Base-by-base conservation (phyloP, 1,284 basidiomycete genomes). In the Stereum hirsutum region DNA sequence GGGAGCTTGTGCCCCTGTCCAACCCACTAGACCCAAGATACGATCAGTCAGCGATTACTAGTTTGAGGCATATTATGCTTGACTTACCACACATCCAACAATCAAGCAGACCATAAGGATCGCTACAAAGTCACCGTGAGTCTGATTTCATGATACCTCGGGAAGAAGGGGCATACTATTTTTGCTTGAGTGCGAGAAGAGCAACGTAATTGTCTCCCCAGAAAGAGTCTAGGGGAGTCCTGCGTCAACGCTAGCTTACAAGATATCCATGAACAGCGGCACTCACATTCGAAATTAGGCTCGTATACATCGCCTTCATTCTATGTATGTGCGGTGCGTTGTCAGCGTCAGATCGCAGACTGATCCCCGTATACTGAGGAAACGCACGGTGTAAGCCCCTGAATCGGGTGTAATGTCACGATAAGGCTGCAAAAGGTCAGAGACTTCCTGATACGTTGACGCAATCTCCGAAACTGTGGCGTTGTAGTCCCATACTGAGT, bases 291-390 rank as follows among this genome's bases (percentile, higher is more conserved):
- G 52, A 71, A 65, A 44, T 77, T 63, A 3, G 68, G 66, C 52
- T 79, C 75, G 41, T 75, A 70, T 2, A 77, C 69, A 52, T 78
- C 73, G 5, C 67, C 73, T 54, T 78, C 75, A 49, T 77, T 80
- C 73, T 75, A 48, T 15, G 20, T 34, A 14, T 8, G 2, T 2
- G 32, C 32, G 3, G 20, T 34, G 20, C n/a, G n/a, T n/a, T n/a
- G n/a, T n/a, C n/a, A n/a, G n/a, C n/a, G 38, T 39, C 24, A 2
- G 10, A 42, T 43, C 46, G 34, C 17, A 23, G 37, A 7, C 5
- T 6, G 5, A 37, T 35, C 12, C 38, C 21, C 14, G 11, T 19
- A 20, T 31, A 61, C 66, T 52, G 43, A 74, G 70, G 44, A 67
- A 54, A n/a, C n/a, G n/a, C n/a, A n/a, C n/a, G n/a, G n/a, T n/a